A percentile compares a stretch with the other conserved stretches of the same genome.
phyloP scores from a whole-genome alignment of 257 asterid genomes.

The Gentiana straminea region DNA sequence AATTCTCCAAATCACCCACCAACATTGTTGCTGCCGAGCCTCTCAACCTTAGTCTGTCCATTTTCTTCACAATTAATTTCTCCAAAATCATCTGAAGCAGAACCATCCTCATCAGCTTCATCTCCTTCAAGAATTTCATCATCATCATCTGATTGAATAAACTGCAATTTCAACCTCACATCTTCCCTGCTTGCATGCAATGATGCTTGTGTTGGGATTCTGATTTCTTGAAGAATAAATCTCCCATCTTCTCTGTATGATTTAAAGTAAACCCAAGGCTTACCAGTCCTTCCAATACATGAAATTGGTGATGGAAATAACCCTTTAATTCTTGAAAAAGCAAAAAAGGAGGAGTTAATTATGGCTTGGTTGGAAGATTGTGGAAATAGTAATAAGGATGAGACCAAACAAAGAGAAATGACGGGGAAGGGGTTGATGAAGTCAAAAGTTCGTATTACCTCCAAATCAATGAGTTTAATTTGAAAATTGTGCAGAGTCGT shows the following conservation, averaged over 20 bases:
- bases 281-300: conserved; percentile 57
- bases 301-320: conserved; percentile 74
- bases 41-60: not conserved
- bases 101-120: conserved; percentile 17
- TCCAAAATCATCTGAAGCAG: too few species aligned
- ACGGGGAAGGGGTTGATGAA: too few species aligned
- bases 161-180: conserved; percentile 51
- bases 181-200: conserved; percentile 66
- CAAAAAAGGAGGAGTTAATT: too few species aligned
- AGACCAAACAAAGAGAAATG: too few species aligned
- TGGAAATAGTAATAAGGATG: too few species aligned
- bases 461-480: too few species aligned
- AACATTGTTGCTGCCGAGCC: too few species aligned
- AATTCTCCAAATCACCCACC: too few species aligned
- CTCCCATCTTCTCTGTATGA: conserved; percentile 58
- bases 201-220: conserved; percentile 52
- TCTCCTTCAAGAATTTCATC: conserved; percentile 39
- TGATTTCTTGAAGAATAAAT: conserved; percentile 55
- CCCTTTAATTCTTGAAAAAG: conserved; percentile 9
- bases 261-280: conserved; percentile 53
- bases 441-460: too few species aligned
- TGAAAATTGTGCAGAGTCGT: too few species aligned
- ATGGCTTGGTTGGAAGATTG: too few species aligned
- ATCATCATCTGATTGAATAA: conserved; percentile 45
- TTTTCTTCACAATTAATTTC: conserved; percentile 4